A percentile compares a stretch with the other conserved stretches of the same genome.
These are phyloP conservation scores for Lichtheimia ornata DNA, from an alignment of 371 early-diverging fungal species.

Conservation along the genomic window DNA sequence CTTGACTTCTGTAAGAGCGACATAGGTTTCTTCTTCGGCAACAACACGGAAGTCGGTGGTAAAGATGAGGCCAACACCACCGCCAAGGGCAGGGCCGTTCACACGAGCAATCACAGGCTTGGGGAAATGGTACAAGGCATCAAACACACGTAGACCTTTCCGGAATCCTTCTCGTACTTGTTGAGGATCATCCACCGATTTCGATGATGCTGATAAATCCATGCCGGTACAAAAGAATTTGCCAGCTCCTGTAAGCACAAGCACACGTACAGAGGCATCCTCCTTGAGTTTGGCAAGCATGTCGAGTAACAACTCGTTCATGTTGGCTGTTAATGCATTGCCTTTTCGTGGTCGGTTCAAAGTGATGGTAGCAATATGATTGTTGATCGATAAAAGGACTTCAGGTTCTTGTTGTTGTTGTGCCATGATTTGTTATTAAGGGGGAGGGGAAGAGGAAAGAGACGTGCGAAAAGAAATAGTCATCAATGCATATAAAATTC, in stretches of 20 bases:
- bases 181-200: conserved; percentile 26
- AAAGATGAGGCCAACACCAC: conserved; percentile 73
- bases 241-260: conserved; percentile 70
- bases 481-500: background rate
- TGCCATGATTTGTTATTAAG: background rate
- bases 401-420: conserved; percentile 12
- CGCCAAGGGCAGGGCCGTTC: conserved; percentile 76
- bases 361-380: conserved; percentile 59
- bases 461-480: background rate
- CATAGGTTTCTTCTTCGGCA: conserved; percentile 46
- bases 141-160: conserved; percentile 35
- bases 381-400: conserved; percentile 17
- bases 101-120: conserved; percentile 68
- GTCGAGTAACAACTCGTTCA: conserved; percentile 48
- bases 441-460: background rate
- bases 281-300: conserved; percentile 45
- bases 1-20: conserved; percentile 68
- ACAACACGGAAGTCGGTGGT: conserved; percentile 65
- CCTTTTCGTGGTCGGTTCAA: conserved; percentile 62
- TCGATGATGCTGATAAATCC: conserved; percentile 51
- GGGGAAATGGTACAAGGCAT: conserved; percentile 52
- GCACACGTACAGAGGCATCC: conserved; percentile 55
- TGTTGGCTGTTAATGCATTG: conserved; percentile 59
- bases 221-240: conserved; percentile 80
- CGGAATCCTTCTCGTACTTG: conserved; percentile 31